These are phyloP conservation scores for Sideroxylon spinosum DNA, from an alignment of 179 eudicot species.

Conservation along the genomic window DNA sequence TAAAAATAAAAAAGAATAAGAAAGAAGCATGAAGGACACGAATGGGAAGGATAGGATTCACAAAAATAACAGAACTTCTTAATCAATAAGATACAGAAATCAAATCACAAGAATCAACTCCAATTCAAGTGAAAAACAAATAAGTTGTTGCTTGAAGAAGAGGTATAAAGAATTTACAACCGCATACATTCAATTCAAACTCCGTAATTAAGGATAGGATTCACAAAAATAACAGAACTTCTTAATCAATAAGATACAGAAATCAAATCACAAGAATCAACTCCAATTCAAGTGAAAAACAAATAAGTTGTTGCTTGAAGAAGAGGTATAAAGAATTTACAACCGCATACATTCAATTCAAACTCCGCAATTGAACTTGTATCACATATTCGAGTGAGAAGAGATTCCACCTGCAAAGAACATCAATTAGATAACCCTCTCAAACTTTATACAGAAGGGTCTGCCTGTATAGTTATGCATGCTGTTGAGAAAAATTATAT, in stretches of 20 bases:
- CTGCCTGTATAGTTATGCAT: not conserved
- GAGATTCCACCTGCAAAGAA: slow-evolving; percentile 61
- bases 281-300: not conserved
- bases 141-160: not conserved
- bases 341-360: slow-evolving; percentile 67
- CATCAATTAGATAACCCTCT: slow-evolving; percentile 13
- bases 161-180: not conserved
- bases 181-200: slow-evolving; percentile 73
- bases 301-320: not conserved
- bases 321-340: not conserved
- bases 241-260: slow-evolving; percentile 2
- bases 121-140: not conserved
- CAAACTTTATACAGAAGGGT: not conserved
- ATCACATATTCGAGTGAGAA: slow-evolving; percentile 62
- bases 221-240: too few species aligned
- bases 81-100: slow-evolving; percentile 1
- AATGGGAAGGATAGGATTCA: not conserved
- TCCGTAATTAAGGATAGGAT: too few species aligned
- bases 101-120: slow-evolving; percentile 9
- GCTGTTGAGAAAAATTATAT: too few species aligned
- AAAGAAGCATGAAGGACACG: slow-evolving; percentile 1
- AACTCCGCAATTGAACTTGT: slow-evolving; percentile 73
- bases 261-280: slow-evolving; percentile 7
- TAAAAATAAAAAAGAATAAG: slow-evolving; percentile 9
- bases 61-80: not conserved